Percentiles rank a stretch among this genome's conserved stretches.
Conservation (phyloP, 2,329 filamentous ascomycete genomes). For the Aspergillus sp. region DNA sequence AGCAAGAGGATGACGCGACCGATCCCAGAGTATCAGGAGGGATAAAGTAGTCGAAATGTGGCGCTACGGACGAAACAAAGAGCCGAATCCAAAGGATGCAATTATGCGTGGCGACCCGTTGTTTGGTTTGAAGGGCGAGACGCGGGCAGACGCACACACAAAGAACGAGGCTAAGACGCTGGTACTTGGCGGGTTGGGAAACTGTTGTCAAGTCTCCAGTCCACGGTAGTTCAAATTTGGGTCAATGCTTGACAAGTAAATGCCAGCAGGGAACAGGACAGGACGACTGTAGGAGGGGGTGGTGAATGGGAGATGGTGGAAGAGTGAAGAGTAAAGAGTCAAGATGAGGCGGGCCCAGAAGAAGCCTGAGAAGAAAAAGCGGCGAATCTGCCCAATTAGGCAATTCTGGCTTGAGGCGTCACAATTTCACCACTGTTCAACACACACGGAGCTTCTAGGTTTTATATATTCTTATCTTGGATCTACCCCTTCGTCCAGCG, state of each 20-base stretch:
- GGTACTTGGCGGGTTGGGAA: slow-evolving; percentile 23
- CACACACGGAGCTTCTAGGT: background rate
- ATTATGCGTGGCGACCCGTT: slow-evolving; percentile 24
- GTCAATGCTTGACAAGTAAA: slow-evolving; percentile 56
- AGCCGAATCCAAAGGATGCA: slow-evolving; percentile 10
- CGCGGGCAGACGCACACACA: slow-evolving; percentile 23
- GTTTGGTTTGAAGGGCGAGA: slow-evolving; percentile 25
- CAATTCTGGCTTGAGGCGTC: background rate
- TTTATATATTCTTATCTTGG: background rate
- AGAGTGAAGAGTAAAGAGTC: slow-evolving; percentile 27
- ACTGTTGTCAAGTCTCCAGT: slow-evolving; percentile 34
- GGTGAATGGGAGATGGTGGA: slow-evolving; percentile 31
- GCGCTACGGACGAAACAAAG: slow-evolving; percentile 13
- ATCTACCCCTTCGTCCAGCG: background rate
- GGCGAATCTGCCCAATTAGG: slow-evolving; percentile 15
- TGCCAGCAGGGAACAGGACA: slow-evolving; percentile 49
- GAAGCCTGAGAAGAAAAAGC: slow-evolving; percentile 16
- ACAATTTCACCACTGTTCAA: background rate
- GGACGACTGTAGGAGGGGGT: slow-evolving; percentile 34
- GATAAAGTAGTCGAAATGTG: slow-evolving; percentile 4
- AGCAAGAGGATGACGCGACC: slow-evolving; percentile 4
- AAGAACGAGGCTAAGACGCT: slow-evolving; percentile 26
- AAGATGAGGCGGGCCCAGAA: slow-evolving; percentile 24
- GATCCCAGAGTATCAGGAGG: background rate
- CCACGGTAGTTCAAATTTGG: slow-evolving; percentile 28